phyloP scores from a whole-genome alignment of 345 rosid genomes.

The Salix exigua region DNA sequence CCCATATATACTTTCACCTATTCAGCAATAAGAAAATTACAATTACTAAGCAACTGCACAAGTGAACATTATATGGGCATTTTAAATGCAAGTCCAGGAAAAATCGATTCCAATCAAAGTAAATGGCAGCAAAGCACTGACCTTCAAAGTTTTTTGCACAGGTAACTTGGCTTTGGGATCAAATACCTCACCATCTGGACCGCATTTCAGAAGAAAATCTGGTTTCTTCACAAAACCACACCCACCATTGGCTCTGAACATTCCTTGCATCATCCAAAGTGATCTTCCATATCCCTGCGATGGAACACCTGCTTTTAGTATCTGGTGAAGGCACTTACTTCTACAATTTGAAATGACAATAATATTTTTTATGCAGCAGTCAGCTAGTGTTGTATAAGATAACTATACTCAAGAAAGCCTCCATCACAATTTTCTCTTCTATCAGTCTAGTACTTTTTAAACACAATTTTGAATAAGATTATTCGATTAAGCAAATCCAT shows the following conservation, averaged over 20 bases:
- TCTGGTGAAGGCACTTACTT: neutral
- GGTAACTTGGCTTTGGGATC: conserved; percentile 54
- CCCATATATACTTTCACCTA: conserved; percentile 88
- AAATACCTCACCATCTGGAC: conserved; percentile 42
- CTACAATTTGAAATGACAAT: neutral
- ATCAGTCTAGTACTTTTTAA: neutral
- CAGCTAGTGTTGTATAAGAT: neutral
- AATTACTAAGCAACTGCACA: neutral
- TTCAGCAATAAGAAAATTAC: neutral
- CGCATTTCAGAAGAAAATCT: conserved; percentile 47
- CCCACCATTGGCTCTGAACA: conserved; percentile 89
- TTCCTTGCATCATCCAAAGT: conserved; percentile 89
- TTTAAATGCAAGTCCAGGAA: neutral
- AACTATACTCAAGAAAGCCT: neutral
- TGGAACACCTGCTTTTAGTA: conserved; percentile 2
- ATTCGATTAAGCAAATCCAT: neutral
- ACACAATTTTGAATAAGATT: neutral
- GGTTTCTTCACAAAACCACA: conserved; percentile 91
- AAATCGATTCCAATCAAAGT: neutral
- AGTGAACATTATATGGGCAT: neutral
- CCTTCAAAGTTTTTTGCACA: conserved; percentile 65
- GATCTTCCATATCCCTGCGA: conserved; percentile 79
- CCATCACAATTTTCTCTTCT: neutral
- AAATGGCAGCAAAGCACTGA: conserved; percentile 14
- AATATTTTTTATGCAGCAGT: neutral